These are phyloP conservation scores for Mimosa pudica DNA, from an alignment of 306 rosid genomes.

Conservation along the genomic window DNA sequence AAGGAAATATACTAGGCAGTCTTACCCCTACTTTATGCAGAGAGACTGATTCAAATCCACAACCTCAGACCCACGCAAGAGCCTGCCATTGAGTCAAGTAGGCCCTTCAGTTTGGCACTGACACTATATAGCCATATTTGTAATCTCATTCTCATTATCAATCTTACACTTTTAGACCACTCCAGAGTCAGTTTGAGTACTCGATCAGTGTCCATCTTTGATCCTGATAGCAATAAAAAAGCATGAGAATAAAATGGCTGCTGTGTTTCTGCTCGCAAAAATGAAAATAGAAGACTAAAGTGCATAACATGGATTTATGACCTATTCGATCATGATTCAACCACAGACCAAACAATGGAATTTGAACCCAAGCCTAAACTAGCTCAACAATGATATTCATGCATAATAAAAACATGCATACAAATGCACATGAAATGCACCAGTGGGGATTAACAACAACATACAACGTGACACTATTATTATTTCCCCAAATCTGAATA, in stretches of 20 bases:
- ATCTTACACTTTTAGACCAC: constrained; percentile 94
- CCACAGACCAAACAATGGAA: too few relatives aligned
- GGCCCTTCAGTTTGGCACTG: neutral
- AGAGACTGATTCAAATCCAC: too few relatives aligned
- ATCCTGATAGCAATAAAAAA: constrained; percentile 53
- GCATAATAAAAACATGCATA: neutral
- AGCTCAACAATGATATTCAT: too few relatives aligned
- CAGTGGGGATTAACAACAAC: constrained; percentile 6
- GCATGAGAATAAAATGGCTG: constrained; percentile 26
- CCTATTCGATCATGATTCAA: too few relatives aligned
- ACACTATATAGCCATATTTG: constrained; percentile 23
- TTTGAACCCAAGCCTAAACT: too few relatives aligned
- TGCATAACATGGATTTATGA: neutral
- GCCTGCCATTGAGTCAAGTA: too few relatives aligned
- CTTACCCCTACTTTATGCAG: too few relatives aligned
- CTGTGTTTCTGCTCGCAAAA: neutral
- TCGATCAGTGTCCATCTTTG: constrained; percentile 66
- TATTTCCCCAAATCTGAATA: neutral
- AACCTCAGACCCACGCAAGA: too few relatives aligned
- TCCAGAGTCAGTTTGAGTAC: constrained; percentile 75
- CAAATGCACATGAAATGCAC: neutral
- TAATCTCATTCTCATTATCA: constrained; percentile 16
- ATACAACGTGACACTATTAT: neutral
- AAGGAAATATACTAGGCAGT: too few relatives aligned
- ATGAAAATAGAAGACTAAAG: constrained; percentile 7